A percentile compares a stretch with the other conserved stretches of the same genome.
Conservation (phyloP, 1,284 basidiomycete species). For the Microbotryum lychnidis-dioicae region DNA sequence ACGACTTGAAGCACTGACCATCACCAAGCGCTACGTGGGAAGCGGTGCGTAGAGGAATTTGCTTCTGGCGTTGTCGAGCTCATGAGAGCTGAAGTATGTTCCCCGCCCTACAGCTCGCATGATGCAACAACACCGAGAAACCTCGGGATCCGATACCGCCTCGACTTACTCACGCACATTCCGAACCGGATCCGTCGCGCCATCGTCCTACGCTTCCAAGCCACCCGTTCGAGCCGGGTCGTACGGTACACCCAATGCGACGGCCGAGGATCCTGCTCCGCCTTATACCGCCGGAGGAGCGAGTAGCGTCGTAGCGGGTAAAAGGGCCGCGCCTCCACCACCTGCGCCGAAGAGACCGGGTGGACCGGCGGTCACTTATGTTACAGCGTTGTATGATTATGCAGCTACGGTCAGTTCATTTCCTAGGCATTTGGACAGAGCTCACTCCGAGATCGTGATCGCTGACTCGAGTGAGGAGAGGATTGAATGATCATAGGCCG, state of each 20-base stretch:
- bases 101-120: slow-evolving; percentile 34
- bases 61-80: slow-evolving; percentile 6
- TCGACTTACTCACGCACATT: slow-evolving; percentile 6
- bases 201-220: slow-evolving; percentile 44
- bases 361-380: slow-evolving; percentile 51
- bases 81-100: slow-evolving; percentile 33
- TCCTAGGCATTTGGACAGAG: slow-evolving; percentile 31
- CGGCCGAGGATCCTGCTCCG: slow-evolving; percentile 35
- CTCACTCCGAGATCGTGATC: slow-evolving; percentile 6
- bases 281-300: slow-evolving; percentile 38
- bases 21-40: slow-evolving; percentile 71
- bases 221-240: slow-evolving; percentile 46
- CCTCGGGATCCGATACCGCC: slow-evolving; percentile 30
- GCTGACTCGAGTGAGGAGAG: not conserved
- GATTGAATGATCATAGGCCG: slow-evolving; percentile 51
- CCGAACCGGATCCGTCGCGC: slow-evolving; percentile 7
- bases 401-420: slow-evolving; percentile 53
- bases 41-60: slow-evolving; percentile 54
- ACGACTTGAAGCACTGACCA: slow-evolving; percentile 32
- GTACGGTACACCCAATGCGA: slow-evolving; percentile 37
- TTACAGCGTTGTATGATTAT: slow-evolving; percentile 93
- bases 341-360: slow-evolving; percentile 61
- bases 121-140: slow-evolving; percentile 36
- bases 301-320: slow-evolving; percentile 47
- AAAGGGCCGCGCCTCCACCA: slow-evolving; percentile 78